A percentile compares a stretch with the other conserved stretches of the same genome.
phyloP scores from a whole-genome alignment of 352 stramenopile genomes.

The Phytophthora meadii region DNA sequence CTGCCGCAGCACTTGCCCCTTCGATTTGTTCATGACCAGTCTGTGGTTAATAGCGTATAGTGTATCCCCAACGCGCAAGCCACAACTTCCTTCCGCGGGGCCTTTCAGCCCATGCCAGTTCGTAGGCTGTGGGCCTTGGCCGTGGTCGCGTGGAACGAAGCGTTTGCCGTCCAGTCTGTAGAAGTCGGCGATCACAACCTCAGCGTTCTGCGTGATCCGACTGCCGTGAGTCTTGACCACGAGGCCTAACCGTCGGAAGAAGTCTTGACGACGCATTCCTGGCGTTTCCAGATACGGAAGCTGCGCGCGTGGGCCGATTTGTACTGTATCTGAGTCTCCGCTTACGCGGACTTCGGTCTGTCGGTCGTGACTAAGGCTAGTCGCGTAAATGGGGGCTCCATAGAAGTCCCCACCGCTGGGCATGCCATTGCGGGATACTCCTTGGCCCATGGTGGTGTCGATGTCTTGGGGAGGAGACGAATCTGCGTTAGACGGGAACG shows the following conservation, averaged over 20 bases:
- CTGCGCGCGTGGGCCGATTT: constrained; percentile 71
- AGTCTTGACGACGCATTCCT: constrained; percentile 66
- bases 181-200: constrained; percentile 83
- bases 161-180: constrained; percentile 83
- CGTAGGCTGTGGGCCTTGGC: constrained; percentile 61
- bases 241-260: constrained; percentile 82
- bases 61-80: constrained; percentile 78
- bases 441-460: constrained; percentile 62
- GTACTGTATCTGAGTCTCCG: constrained; percentile 64
- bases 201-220: constrained; percentile 86
- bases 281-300: constrained; percentile 75
- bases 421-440: constrained; percentile 62
- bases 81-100: constrained; percentile 73
- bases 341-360: constrained; percentile 84
- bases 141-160: constrained; percentile 75
- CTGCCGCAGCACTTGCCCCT: constrained; percentile 82
- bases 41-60: constrained; percentile 89
- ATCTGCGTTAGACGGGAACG: no score
- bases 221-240: constrained; percentile 86
- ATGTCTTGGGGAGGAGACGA: no score
- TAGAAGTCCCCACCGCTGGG: constrained; percentile 80
- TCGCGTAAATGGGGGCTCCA: constrained; percentile 83
- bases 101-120: constrained; percentile 81
- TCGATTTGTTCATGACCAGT: constrained; percentile 89
- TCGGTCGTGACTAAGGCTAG: constrained; percentile 84